These are phyloP conservation scores for Boletus barrowsii DNA, from an alignment of 768 basidiomycete genomes.

Conservation along the genomic window DNA sequence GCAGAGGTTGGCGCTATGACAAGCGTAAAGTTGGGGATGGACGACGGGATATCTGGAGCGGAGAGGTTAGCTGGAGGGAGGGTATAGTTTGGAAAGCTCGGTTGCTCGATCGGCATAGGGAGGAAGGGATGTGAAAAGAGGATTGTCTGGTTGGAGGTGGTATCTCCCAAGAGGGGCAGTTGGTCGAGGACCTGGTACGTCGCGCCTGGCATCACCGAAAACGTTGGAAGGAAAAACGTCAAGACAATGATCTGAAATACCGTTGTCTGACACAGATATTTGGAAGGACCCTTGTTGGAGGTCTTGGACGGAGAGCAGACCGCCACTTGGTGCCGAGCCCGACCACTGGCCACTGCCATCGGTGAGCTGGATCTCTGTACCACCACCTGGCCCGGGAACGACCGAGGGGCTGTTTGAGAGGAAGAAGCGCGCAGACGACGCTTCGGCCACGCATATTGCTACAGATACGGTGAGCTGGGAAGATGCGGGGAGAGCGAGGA, in stretches of 20 bases:
- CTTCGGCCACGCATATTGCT: constrained; percentile 42
- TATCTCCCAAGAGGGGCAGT: constrained; percentile 66
- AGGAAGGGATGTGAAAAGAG: constrained; percentile 64
- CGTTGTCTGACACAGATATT: constrained; percentile 50
- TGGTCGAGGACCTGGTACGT: constrained; percentile 43
- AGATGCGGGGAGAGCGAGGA: constrained; percentile 41
- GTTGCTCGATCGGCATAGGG: constrained; percentile 28
- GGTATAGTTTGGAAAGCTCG: constrained; percentile 74
- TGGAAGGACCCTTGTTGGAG: constrained; percentile 48
- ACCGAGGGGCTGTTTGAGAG: constrained; percentile 49
- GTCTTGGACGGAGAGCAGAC: constrained; percentile 47
- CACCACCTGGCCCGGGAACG: constrained; percentile 38
- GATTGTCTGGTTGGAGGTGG: constrained; percentile 68
- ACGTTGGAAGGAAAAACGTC: not conserved
- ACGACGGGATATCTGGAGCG: constrained; percentile 39
- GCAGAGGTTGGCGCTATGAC: constrained; percentile 51
- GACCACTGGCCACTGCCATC: constrained; percentile 54
- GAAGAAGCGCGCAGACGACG: constrained; percentile 50
- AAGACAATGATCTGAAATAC: constrained; percentile 22
- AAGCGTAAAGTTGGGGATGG: constrained; percentile 50
- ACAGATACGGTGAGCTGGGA: constrained; percentile 43
- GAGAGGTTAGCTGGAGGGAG: constrained; percentile 57
- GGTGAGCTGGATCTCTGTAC: constrained; percentile 42
- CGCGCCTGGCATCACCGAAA: constrained; percentile 35
- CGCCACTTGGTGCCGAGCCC: constrained; percentile 45